Evolutionary conservation across 2,329 filamentous ascomycete species (phyloP).

Genomic region (Colletotrichum tabaci): DNA sequence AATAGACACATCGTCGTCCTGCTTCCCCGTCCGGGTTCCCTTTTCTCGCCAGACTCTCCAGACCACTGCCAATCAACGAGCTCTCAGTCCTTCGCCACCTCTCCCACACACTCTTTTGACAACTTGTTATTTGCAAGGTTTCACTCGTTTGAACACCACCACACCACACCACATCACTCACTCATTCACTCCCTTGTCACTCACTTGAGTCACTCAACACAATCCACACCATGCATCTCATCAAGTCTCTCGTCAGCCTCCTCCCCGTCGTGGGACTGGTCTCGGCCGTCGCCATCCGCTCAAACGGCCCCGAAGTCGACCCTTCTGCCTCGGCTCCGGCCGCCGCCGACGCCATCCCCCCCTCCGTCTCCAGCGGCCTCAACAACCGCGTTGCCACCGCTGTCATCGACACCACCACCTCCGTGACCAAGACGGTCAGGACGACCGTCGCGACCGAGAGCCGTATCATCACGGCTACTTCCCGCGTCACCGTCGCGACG

Average conservation of each 20-base stretch:
- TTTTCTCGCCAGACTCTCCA: slow-evolving; percentile 12
- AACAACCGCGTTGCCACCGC: slow-evolving; percentile 6
- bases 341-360: not conserved
- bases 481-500: slow-evolving; percentile 18
- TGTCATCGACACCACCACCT: slow-evolving; percentile 45
- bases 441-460: slow-evolving; percentile 21
- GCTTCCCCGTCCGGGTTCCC: not conserved
- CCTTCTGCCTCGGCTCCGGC: not conserved
- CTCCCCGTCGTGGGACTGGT: slow-evolving; percentile 1
- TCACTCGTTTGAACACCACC: slow-evolving; percentile 1
- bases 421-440: slow-evolving; percentile 12
- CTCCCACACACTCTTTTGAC: not conserved
- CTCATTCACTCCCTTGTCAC: not conserved
- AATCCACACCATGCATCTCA: slow-evolving; percentile 8
- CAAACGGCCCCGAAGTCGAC: not conserved
- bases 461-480: slow-evolving; percentile 11
- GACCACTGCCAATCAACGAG: slow-evolving; percentile 5
- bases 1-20: slow-evolving; percentile 2
- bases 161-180: not conserved
- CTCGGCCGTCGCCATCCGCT: slow-evolving; percentile 10
- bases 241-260: slow-evolving; percentile 14
- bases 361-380: slow-evolving; percentile 9
- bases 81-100: not conserved
- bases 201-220: not conserved
- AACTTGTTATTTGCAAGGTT: slow-evolving; percentile 9